Base-by-base conservation (phyloP, 1,284 basidiomycete genomes). In the Paramarasmius palmivorus region DNA sequence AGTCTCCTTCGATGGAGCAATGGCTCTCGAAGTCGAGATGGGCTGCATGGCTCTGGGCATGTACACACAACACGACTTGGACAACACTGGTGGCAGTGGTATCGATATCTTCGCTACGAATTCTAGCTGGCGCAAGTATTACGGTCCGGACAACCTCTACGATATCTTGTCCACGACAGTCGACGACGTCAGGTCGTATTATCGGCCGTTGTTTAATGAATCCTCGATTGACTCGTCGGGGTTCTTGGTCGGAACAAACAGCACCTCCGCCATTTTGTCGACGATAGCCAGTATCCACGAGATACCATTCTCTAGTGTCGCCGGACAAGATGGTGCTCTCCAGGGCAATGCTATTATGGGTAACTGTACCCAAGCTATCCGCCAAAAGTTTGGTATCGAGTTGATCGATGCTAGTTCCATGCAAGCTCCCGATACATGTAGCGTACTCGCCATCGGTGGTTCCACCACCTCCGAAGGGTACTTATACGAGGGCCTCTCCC, bases 21-120 rank as follows among this genome's bases (percentile, higher is more conserved):
- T 63, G 37, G 54, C 48, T 7, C n/a, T 63, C 40, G 62, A 63
- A 35, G 47, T 59, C 4, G 58, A 61, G 3, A 47, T 59, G 10
- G 62, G 57, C 12, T 62, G 59, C 26, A 58, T 59, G 57, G 47
- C 52, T 22, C 35, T 57, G n/a, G 59, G 57, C 26, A 37, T 57
- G 41, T 44, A 41, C 26, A 19, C 37, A 4, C 15, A 50, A n/a
- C 4, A 22, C 37, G 23, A 37, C 12, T 23, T 42, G 2, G 49
- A 38, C 39, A 25, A 40, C 4, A 17, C 23, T 3, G n/a, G 9
- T 29, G 8, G 17, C 17, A 2, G 20, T 3, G 46, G 44, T n/a
- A 41, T 41, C 26, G 49, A 48, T 19, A 36, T 45, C 34, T 58
- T 56, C 23, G 19, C 41, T 23, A 42, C 25, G 22, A 46, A 23